Percentiles rank a stretch among this genome's conserved stretches.
Conservation (phyloP, 306 rosid species). For the cucumber (Cucumis sativus) region Cucumber_9930_V3 NC_026655.2:13275001-13275500, state of each 20-base stretch:
- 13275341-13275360: neutral
- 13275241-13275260: neutral
- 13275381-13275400: neutral
- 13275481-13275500: constrained; percentile 48
- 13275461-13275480: neutral
- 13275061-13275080: constrained; percentile 39
- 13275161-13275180: constrained; percentile 71
- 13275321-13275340: neutral
- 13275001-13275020: constrained; percentile 66
- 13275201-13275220: constrained; percentile 98
- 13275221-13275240: constrained; percentile 2
- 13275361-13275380: neutral
- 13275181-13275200: constrained; percentile 90
- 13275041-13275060: constrained; percentile 98
- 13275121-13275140: constrained; percentile 3
- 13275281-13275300: neutral
- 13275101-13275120: neutral
- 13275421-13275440: neutral
- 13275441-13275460: neutral
- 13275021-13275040: constrained; percentile 94
- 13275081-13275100: neutral
- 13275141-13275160: constrained; percentile 70
- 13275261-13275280: neutral
- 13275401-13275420: neutral
- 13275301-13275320: neutral